These are phyloP conservation scores for Epichloe elymi DNA, from an alignment of 2,329 filamentous ascomycete species.

Conservation along the genomic window DNA sequence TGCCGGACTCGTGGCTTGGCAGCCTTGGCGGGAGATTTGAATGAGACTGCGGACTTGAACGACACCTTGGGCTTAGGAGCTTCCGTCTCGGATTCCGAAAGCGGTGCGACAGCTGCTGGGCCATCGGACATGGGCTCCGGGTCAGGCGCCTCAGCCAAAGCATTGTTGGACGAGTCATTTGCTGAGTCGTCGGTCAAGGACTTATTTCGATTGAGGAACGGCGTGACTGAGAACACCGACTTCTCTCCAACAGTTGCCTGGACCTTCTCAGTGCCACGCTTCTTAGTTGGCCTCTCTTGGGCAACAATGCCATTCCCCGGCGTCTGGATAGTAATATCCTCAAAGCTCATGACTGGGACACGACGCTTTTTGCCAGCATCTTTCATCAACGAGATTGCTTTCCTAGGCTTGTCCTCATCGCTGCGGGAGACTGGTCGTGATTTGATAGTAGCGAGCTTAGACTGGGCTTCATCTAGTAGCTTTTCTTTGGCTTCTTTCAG, in stretches of 20 bases:
- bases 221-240: constrained; percentile 86
- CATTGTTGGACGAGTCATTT: constrained; percentile 12
- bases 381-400: constrained; percentile 11
- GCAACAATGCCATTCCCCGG: constrained; percentile 29
- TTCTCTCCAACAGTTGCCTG: constrained; percentile 57
- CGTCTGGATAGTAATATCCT: constrained; percentile 35
- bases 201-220: constrained; percentile 70
- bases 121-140: constrained; percentile 14
- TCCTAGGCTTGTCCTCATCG: constrained; percentile 12
- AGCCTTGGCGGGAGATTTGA: constrained; percentile 4
- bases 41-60: constrained; percentile 5
- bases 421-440: constrained; percentile 7
- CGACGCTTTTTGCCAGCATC: constrained; percentile 32
- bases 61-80: constrained; percentile 6
- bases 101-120: neutral
- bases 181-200: constrained; percentile 30
- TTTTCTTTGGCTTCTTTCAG: constrained; percentile 47
- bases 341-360: constrained; percentile 29
- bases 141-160: constrained; percentile 13
- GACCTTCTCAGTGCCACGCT: constrained; percentile 34
- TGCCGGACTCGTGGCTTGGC: constrained; percentile 32
- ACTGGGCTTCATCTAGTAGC: constrained; percentile 25
- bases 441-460: neutral
- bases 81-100: constrained; percentile 15
- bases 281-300: constrained; percentile 36